A percentile compares a stretch with the other conserved stretches of the same genome.
Evolutionary conservation across 805 yeast genomes (phyloP).

Genomic region (Hagleromyces aurorensis): DNA sequence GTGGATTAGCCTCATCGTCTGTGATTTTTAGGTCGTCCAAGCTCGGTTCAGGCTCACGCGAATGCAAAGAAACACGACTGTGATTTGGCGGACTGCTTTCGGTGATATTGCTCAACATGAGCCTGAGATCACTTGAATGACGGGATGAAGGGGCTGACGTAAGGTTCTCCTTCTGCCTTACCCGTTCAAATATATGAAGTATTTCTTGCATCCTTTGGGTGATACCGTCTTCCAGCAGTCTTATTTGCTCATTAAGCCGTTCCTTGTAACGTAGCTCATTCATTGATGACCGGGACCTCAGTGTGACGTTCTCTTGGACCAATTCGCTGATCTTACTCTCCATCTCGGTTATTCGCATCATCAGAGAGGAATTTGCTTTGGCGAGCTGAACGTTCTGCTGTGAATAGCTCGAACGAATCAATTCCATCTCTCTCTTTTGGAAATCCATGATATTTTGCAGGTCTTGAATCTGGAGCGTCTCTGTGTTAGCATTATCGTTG

Average conservation of each 20-base stretch:
- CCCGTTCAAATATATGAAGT: conserved; percentile 34
- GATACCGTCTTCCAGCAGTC: conserved; percentile 36
- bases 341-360: conserved; percentile 43
- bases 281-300: conserved; percentile 33
- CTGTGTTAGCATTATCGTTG: conserved; percentile 1
- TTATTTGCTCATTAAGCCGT: conserved; percentile 33
- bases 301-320: conserved; percentile 41
- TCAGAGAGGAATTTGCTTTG: conserved; percentile 45
- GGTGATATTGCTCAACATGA: conserved; percentile 6
- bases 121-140: conserved; percentile 4
- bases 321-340: conserved; percentile 44
- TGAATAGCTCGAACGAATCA: conserved; percentile 21
- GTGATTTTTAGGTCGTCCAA: conserved; percentile 9
- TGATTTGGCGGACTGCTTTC: conserved; percentile 2
- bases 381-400: conserved; percentile 50
- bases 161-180: conserved; percentile 38
- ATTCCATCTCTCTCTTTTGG: conserved; percentile 15
- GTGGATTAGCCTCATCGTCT: conserved; percentile 14
- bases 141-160: conserved; percentile 4
- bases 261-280: conserved; percentile 26
- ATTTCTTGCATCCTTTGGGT: conserved; percentile 39
- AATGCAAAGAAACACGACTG: conserved; percentile 6
- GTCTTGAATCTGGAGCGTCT: conserved; percentile 21
- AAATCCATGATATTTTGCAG: conserved; percentile 25
- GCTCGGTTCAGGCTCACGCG: conserved; percentile 15